Percentiles rank a stretch among this genome's conserved stretches.
Conservation (phyloP, 768 basidiomycete species). For the Lyophyllum decastes region DNA sequence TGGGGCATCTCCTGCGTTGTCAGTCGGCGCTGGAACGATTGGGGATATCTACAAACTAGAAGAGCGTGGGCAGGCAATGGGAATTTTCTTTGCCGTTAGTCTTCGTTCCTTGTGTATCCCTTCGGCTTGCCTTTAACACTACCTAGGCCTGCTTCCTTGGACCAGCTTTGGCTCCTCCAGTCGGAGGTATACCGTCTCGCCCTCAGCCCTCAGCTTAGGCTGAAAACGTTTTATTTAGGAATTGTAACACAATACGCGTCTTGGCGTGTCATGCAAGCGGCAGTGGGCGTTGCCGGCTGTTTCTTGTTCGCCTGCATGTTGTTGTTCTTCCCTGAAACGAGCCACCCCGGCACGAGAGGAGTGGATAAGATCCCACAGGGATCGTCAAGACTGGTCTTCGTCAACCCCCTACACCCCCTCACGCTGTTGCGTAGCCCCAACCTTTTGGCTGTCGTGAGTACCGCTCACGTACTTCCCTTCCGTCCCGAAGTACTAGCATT, state of each 20-base stretch:
- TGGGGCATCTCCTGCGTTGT: conserved; percentile 53
- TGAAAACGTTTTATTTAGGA: conserved; percentile 30
- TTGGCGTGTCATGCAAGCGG: conserved; percentile 62
- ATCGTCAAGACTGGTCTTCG: conserved; percentile 35
- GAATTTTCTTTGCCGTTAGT: conserved; percentile 36
- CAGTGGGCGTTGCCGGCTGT: conserved; percentile 41
- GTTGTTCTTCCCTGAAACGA: conserved; percentile 65
- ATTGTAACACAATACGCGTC: conserved; percentile 51
- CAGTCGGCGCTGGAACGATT: conserved; percentile 54
- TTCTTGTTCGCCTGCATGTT: conserved; percentile 39
- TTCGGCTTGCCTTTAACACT: not conserved
- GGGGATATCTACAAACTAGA: conserved; percentile 62
- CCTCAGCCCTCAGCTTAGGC: not conserved
- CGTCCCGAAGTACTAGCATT: not conserved
- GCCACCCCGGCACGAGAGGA: conserved; percentile 57
- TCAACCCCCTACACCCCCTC: conserved; percentile 63
- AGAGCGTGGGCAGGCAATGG: conserved; percentile 48
- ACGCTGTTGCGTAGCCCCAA: conserved; percentile 60
- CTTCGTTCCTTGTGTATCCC: not conserved
- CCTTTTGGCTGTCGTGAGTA: conserved; percentile 52
- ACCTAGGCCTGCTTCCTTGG: conserved; percentile 55
- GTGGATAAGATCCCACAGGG: conserved; percentile 44
- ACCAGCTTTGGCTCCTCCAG: conserved; percentile 59
- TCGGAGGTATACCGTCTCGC: conserved; percentile 42
- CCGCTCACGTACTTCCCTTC: not conserved